Evolutionary conservation across 1,284 basidiomycete species (phyloP), one percentile per base, ranked within the genome.

Genomic region (Trichosporon coremiiforme): DNA sequence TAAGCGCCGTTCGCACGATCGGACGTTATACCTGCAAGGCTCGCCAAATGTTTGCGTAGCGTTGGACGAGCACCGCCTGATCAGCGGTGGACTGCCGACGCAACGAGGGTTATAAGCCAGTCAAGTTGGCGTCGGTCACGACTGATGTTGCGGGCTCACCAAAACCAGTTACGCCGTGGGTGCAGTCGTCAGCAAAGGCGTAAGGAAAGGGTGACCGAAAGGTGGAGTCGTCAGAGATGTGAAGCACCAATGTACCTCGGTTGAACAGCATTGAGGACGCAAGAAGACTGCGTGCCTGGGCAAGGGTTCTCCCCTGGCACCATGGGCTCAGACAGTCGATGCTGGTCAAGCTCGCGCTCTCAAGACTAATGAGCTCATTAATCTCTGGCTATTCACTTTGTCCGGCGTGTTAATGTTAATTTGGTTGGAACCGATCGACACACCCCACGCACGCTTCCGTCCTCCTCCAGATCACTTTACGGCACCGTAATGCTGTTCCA

Each of bases 401-500:
- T 31, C 25, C 22, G 57, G 4, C 31, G 29, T 45, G 41, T 53
- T 53, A 53, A 53, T 53, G 50, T 53, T 53, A 53, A 31, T 62
- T 33, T 10, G 57, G 17, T 62, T 62, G 57, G 57, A 62, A 62
- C 17, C 57, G 57, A 62, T 62, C 57, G 57, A 62, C 57, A 10
- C 50, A 35, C 31, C 29, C 9, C 7, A 17, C 15, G 31, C 57
- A 62, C 57, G 57, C 29, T 33, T 33, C 57, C 57, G 57, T 31
- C 10, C 57, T 33, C 57, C 35, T 31, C 57, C 57, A 35, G 57
- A 31, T n/a, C 57, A 62, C 57, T 33, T 62, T 62, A 62, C 57
- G 57, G 57, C 57, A 62, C 31, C 17, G 29, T 53, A 53, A 33
- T 33, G 57, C 57, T 62, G 57, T 33, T 62, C 29, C 29, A 62